phyloP scores from a whole-genome alignment of 2,329 filamentous ascomycete genomes.

The Colletotrichum sp. region DNA sequence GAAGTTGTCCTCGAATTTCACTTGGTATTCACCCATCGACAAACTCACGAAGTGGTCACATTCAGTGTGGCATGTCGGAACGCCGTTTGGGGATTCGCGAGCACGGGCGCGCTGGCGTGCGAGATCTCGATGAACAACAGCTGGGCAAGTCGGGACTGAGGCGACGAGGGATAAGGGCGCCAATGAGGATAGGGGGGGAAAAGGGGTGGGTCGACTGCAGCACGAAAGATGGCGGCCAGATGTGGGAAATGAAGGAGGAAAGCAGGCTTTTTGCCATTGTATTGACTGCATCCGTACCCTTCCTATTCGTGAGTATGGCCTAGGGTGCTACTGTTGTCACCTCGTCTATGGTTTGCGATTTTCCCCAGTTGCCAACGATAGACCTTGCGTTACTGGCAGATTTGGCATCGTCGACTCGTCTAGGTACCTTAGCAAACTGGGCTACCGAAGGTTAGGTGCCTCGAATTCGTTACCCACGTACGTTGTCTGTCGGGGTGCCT shows the following conservation, averaged over 20 bases:
- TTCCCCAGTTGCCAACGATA: background rate
- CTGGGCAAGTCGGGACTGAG: background rate
- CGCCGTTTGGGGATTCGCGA: background rate
- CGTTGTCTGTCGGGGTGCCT: background rate
- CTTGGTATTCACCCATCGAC: background rate
- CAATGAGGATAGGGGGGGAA: background rate
- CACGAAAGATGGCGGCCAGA: background rate
- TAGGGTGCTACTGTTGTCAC: background rate
- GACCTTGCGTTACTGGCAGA: background rate
- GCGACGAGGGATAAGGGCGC: background rate
- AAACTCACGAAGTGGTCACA: background rate
- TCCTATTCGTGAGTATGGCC: background rate
- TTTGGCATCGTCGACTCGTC: background rate
- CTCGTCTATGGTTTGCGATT: background rate
- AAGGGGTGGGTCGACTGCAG: background rate
- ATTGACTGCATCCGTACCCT: background rate
- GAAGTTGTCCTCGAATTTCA: background rate
- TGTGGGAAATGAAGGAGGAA: conserved; percentile 2
- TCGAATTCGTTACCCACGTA: background rate
- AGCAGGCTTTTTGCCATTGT: background rate
- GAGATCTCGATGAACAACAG: background rate
- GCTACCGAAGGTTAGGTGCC: background rate
- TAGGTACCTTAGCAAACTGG: background rate
- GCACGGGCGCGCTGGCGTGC: background rate
- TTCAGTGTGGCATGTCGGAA: background rate